A percentile compares a stretch with the other conserved stretches of the same genome.
These are phyloP conservation scores for Pichia manshurica DNA, from an alignment of 805 yeast genomes.

Conservation along the genomic window DNA sequence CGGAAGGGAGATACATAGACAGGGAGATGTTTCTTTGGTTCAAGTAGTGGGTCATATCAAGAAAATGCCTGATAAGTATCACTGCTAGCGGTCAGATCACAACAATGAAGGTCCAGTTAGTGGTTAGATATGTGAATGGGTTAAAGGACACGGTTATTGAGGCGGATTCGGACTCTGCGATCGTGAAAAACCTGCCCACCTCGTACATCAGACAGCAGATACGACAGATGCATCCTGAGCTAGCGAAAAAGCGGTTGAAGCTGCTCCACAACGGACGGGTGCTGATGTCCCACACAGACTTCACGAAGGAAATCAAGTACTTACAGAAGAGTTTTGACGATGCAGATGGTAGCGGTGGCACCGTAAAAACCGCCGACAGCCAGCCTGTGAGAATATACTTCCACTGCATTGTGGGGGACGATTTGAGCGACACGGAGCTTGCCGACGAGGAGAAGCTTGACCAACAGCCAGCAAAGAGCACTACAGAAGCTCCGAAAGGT, in stretches of 20 bases:
- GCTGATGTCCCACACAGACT: constrained; percentile 49
- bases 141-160: constrained; percentile 38
- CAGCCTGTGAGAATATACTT: constrained; percentile 45
- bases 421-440: constrained; percentile 48
- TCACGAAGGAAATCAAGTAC: constrained; percentile 42
- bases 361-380: constrained; percentile 15
- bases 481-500: constrained; percentile 70
- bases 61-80: too few species aligned
- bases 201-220: constrained; percentile 38
- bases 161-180: constrained; percentile 16
- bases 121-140: constrained; percentile 43
- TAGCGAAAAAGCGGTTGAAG: constrained; percentile 45
- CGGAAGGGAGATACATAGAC: too few species aligned
- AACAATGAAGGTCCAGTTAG: constrained; percentile 15
- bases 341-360: background rate
- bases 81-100: background rate
- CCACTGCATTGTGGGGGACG: constrained; percentile 76
- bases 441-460: constrained; percentile 56
- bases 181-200: constrained; percentile 31
- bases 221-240: constrained; percentile 28
- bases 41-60: too few species aligned
- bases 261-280: constrained; percentile 68
- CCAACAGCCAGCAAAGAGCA: constrained; percentile 44
- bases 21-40: too few species aligned
- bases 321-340: constrained; percentile 3